These are phyloP conservation scores for Rhynchosporium graminicola DNA, from an alignment of 2,329 filamentous ascomycete species.

Conservation along the genomic window DNA sequence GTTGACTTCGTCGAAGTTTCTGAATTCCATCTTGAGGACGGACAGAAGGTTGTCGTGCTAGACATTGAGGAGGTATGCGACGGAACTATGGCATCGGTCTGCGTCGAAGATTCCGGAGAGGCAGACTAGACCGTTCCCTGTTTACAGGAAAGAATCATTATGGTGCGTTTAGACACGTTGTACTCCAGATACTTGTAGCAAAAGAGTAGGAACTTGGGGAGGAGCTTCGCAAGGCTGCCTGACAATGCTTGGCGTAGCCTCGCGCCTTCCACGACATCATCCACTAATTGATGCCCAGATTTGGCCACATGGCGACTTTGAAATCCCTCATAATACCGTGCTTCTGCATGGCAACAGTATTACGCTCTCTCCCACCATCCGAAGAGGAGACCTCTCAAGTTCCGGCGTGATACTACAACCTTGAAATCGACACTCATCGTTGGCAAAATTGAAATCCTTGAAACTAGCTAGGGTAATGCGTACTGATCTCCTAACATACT, in stretches of 20 bases:
- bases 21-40: constrained; percentile 1
- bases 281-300: no score
- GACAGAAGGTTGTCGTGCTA: neutral
- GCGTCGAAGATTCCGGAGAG: neutral
- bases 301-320: no score
- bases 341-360: no score
- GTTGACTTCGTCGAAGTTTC: constrained; percentile 24
- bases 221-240: neutral
- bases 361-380: no score
- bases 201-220: neutral
- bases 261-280: neutral
- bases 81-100: neutral
- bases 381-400: no score
- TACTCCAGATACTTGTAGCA: neutral
- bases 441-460: no score
- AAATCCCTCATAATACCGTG: no score
- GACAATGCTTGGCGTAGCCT: neutral
- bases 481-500: no score
- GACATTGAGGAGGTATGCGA: neutral
- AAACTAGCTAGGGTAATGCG: no score
- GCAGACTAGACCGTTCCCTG: neutral
- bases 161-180: neutral
- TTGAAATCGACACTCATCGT: no score
- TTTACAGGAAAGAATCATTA: neutral
- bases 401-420: no score